Percentiles rank a stretch among this genome's conserved stretches.
phyloP scores from a whole-genome alignment of 2,329 filamentous ascomycete species.

The Apiospora arundinis region DNA sequence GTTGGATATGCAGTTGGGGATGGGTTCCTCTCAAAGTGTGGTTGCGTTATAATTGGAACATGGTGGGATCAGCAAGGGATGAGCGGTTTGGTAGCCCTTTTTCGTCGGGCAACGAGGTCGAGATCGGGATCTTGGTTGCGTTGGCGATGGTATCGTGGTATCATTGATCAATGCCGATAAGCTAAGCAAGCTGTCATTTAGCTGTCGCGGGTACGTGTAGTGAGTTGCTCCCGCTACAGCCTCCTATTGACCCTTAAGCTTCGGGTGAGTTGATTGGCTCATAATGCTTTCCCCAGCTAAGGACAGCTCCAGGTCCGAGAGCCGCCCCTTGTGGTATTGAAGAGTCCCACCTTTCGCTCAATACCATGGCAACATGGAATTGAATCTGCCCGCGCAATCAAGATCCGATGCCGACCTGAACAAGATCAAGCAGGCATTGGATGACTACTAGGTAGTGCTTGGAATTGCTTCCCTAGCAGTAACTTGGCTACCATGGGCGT shows the following conservation, averaged over 20 bases:
- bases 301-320: slow-evolving; percentile 13
- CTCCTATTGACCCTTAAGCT: slow-evolving; percentile 13
- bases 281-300: neutral
- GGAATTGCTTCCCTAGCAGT: neutral
- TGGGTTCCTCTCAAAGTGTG: slow-evolving; percentile 8
- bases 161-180: slow-evolving; percentile 12
- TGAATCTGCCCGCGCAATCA: slow-evolving; percentile 13
- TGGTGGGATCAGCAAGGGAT: neutral
- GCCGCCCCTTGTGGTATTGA: neutral
- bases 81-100: neutral
- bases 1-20: slow-evolving; percentile 32
- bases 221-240: neutral
- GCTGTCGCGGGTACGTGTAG: neutral
- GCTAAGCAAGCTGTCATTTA: slow-evolving; percentile 12
- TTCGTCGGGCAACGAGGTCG: neutral
- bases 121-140: neutral
- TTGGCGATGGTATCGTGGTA: neutral
- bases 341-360: neutral
- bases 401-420: slow-evolving; percentile 4
- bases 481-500: neutral
- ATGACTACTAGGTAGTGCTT: neutral
- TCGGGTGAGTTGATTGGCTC: neutral
- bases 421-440: slow-evolving; percentile 4
- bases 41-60: slow-evolving; percentile 4
- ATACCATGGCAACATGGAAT: neutral